Evolutionary conservation across 1,284 basidiomycete genomes (phyloP).

Genomic region (Mycena sp.): DNA sequence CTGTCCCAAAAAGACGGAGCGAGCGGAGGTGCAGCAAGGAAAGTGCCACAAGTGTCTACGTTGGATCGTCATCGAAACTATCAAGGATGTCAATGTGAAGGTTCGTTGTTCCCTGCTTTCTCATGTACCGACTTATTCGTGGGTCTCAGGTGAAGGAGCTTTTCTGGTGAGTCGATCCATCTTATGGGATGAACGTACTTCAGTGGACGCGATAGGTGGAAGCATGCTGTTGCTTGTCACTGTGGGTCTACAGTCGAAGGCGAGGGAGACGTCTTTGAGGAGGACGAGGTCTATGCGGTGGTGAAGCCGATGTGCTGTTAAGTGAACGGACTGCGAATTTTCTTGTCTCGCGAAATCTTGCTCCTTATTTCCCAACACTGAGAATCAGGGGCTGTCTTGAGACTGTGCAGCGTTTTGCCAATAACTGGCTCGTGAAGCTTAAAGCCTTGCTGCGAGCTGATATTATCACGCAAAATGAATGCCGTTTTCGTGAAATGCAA

Average conservation of each 20-base stretch:
- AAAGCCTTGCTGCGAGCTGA: too few species aligned
- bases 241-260: conserved; percentile 62
- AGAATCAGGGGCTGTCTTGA: too few species aligned
- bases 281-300: conserved; percentile 45
- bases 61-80: conserved; percentile 76
- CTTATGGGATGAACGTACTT: not conserved
- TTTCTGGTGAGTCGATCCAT: conserved; percentile 61
- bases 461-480: too few species aligned
- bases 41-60: conserved; percentile 79
- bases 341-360: too few species aligned
- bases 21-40: conserved; percentile 67
- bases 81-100: conserved; percentile 77
- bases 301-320: conserved; percentile 18
- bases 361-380: too few species aligned
- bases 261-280: conserved; percentile 61
- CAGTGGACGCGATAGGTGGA: conserved; percentile 66
- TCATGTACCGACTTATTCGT: too few species aligned
- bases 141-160: conserved; percentile 71
- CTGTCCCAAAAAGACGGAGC: conserved; percentile 65
- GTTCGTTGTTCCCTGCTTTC: conserved; percentile 44
- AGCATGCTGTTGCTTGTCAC: conserved; percentile 80
- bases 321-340: too few species aligned
- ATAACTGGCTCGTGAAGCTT: too few species aligned
- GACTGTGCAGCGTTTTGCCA: too few species aligned
- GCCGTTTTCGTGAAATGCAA: too few species aligned